A percentile compares a stretch with the other conserved stretches of the same genome.
These are phyloP conservation scores for Naganishia vaughanmartiniae DNA, from an alignment of 768 basidiomycete genomes.

Conservation along the genomic window DNA sequence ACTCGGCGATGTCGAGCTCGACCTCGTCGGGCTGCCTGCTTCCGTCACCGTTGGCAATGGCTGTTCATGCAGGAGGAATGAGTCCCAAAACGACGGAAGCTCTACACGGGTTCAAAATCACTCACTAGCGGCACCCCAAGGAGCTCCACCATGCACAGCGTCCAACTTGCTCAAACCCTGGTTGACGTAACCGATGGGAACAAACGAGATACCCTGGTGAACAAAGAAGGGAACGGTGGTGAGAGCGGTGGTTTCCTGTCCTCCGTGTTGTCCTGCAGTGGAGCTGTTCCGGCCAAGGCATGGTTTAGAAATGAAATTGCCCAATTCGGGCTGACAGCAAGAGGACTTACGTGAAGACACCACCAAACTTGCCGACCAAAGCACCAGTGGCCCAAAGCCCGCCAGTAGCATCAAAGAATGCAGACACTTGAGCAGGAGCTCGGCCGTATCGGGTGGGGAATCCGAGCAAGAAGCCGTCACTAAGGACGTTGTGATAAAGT, in stretches of 20 bases:
- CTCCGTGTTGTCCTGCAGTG: constrained; percentile 70
- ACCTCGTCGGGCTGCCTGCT: constrained; percentile 32
- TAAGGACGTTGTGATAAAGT: neutral
- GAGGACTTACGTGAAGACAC: constrained; percentile 24
- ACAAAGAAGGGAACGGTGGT: constrained; percentile 60
- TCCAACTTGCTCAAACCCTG: constrained; percentile 53
- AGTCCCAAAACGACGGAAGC: neutral
- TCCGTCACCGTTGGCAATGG: constrained; percentile 50
- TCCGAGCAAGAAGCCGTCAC: constrained; percentile 74
- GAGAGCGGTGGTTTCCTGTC: constrained; percentile 60
- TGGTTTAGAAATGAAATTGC: neutral
- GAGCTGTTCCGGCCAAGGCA: constrained; percentile 57
- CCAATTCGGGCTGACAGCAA: too few relatives aligned
- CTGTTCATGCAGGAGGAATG: neutral
- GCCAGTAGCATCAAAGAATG: constrained; percentile 67
- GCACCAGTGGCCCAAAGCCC: constrained; percentile 54
- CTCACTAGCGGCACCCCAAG: constrained; percentile 65
- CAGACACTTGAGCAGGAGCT: constrained; percentile 46
- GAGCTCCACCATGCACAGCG: constrained; percentile 58
- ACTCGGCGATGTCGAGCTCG: constrained; percentile 38
- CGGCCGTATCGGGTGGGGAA: constrained; percentile 56
- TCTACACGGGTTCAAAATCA: neutral
- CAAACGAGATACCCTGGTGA: constrained; percentile 71
- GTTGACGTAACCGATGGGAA: constrained; percentile 60
- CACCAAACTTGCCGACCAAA: constrained; percentile 64